Evolutionary conservation across 345 rosid genomes (phyloP).

Genomic region (Lepidium aucheri): DNA sequence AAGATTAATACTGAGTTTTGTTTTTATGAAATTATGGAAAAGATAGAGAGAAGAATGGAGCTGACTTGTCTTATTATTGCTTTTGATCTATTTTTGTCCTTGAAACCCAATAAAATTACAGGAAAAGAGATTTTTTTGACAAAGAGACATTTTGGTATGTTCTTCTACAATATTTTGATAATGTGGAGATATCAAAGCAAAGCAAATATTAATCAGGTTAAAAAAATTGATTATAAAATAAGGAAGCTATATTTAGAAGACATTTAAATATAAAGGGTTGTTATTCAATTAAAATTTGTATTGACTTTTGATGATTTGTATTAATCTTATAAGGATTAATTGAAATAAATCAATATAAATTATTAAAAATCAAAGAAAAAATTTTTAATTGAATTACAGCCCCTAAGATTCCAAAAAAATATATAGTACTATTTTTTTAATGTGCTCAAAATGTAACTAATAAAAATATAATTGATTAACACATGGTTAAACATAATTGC

Average conservation of each 20-base stretch:
- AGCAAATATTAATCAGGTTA: neutral
- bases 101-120: neutral
- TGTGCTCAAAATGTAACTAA: too few species aligned
- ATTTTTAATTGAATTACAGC: too few species aligned
- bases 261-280: neutral
- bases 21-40: neutral
- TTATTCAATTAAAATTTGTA: too few species aligned
- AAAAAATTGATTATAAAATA: too few species aligned
- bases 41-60: slow-evolving; percentile 9
- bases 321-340: too few species aligned
- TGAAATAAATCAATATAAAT: too few species aligned
- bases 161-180: neutral
- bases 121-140: neutral
- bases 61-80: slow-evolving; percentile 18
- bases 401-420: too few species aligned
- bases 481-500: too few species aligned
- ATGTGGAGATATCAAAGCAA: neutral
- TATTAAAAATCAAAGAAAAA: too few species aligned
- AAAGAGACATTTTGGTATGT: neutral
- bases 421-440: too few species aligned
- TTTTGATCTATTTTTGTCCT: neutral
- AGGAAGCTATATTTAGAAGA: neutral
- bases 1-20: neutral
- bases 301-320: too few species aligned
- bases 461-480: too few species aligned